Base-by-base conservation (phyloP, 139 green algal genomes). In the Protoeuglena noctilucae region DNA sequence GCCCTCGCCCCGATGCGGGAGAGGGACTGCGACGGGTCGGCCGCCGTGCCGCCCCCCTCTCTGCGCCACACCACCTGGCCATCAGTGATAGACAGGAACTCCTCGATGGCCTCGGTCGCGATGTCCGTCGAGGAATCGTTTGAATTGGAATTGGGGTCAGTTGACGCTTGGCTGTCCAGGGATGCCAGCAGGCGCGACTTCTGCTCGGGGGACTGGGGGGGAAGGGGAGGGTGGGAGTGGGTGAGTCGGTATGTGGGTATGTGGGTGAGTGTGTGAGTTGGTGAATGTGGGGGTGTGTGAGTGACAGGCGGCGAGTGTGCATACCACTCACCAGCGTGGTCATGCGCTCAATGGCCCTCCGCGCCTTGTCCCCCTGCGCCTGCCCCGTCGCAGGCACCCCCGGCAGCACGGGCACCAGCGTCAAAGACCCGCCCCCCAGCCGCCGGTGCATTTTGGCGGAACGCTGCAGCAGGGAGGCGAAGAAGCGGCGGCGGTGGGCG, bases 31-130 rank as follows among this genome's bases (percentile, higher is more conserved):
- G 62, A 56, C 0, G 76, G 62, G 60, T 86, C 75, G 4, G 81
- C 63, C 0, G 12, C 16, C 51, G 50, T n/a, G 46, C 65, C 53
- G 30, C 60, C 50, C 16, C 49, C 28, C 0, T 47, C 43, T 3
- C 31, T 17, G 47, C 31, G 3, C 28, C 22, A 47, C 46, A 3
- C 14, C 14, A 54, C 28, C 69, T 93, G 85, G 1, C 85, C 85
- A 49, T 94, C 85, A 1, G 76, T 67, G 47, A 94, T 88, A n/a
- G 75, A 88, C 69, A 94, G 92, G 58, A 93, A 82, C 77, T 94
- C 85, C 68, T 94, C 85, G 12, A 94, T 67, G 2, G 81, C 67
- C 70, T 85, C 72, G 23, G 71, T 82, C 18, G 52, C 49, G 23
- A 76, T 12, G 9, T 43, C 34, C 9, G 9, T n/a, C n/a, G n/a